Evolutionary conservation across 2,329 filamentous ascomycete genomes (phyloP).

Genomic region (Aureobasidium vineae): DNA sequence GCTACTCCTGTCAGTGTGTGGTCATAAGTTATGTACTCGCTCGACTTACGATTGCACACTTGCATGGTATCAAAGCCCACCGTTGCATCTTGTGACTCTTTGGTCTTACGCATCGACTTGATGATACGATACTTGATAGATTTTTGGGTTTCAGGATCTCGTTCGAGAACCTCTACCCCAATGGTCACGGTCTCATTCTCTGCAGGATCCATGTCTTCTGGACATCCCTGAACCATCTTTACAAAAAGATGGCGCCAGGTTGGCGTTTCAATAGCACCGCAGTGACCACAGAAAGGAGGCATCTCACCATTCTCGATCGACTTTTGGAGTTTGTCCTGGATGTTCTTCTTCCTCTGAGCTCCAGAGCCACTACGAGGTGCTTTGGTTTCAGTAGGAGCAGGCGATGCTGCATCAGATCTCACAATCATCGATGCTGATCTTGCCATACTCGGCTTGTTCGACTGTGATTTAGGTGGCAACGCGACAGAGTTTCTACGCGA

Average conservation of each 20-base stretch:
- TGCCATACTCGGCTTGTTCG: constrained; percentile 19
- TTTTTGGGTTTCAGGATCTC: constrained; percentile 58
- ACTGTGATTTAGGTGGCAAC: constrained; percentile 34
- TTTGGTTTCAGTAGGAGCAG: constrained; percentile 37
- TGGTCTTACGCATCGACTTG: constrained; percentile 69
- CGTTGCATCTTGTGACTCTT: constrained; percentile 31
- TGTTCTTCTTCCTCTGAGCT: constrained; percentile 65
- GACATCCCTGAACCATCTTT: constrained; percentile 69
- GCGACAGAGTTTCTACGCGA: constrained; percentile 39
- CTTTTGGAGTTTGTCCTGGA: constrained; percentile 55
- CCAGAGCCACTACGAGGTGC: constrained; percentile 46
- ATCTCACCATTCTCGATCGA: constrained; percentile 75
- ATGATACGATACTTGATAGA: constrained; percentile 69
- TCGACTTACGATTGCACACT: constrained; percentile 78
- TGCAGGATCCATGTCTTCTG: constrained; percentile 67
- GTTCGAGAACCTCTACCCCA: constrained; percentile 66
- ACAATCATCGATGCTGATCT: constrained; percentile 26
- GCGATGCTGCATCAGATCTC: constrained; percentile 40
- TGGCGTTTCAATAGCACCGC: constrained; percentile 90
- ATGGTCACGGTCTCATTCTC: constrained; percentile 71
- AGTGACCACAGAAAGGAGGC: constrained; percentile 88
- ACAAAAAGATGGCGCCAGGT: constrained; percentile 94
- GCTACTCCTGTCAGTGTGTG: constrained; percentile 46
- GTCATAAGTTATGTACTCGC: neutral
- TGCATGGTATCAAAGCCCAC: constrained; percentile 65